Percentiles rank a stretch among this genome's conserved stretches.
Conservation (phyloP, 2,329 filamentous ascomycete species). For the Emydomyces testavorans region DNA sequence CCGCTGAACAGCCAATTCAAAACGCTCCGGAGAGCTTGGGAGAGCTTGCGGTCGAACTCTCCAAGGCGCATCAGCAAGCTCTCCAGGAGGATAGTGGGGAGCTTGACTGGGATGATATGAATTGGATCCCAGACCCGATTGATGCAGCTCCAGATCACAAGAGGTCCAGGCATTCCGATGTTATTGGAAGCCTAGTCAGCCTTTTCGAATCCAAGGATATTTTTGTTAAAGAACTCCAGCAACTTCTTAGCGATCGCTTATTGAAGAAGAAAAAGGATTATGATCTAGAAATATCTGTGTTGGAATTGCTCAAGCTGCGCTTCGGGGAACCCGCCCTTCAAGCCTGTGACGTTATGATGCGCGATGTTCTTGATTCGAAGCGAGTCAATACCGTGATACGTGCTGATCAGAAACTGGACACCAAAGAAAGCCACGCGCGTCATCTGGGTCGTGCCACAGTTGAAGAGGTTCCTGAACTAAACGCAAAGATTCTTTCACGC, state of each 20-base stretch:
- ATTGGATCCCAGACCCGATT: constrained; percentile 83
- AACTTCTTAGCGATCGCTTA: constrained; percentile 74
- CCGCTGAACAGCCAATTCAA: constrained; percentile 23
- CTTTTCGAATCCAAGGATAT: constrained; percentile 80
- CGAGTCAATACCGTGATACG: constrained; percentile 59
- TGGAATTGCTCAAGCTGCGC: constrained; percentile 76
- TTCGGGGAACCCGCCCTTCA: constrained; percentile 80
- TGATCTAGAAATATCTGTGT: constrained; percentile 67
- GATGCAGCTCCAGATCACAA: constrained; percentile 90
- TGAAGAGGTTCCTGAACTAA: constrained; percentile 41
- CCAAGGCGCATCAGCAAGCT: constrained; percentile 32
- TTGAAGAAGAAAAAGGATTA: constrained; percentile 55
- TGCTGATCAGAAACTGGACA: constrained; percentile 36
- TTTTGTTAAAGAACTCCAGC: constrained; percentile 90
- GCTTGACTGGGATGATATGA: constrained; percentile 82
- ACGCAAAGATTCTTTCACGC: constrained; percentile 77
- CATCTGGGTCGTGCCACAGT: constrained; percentile 15
- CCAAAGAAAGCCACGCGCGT: constrained; percentile 20
- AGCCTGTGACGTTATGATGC: constrained; percentile 94
- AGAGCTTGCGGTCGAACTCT: constrained; percentile 46
- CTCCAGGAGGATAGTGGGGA: constrained; percentile 46
- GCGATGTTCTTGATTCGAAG: constrained; percentile 75
- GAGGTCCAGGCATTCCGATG: constrained; percentile 75
- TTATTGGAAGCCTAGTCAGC: constrained; percentile 80
- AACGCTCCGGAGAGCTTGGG: constrained; percentile 35